phyloP scores from a whole-genome alignment of 352 stramenopile species.

The Pythium rishiriense region DNA sequence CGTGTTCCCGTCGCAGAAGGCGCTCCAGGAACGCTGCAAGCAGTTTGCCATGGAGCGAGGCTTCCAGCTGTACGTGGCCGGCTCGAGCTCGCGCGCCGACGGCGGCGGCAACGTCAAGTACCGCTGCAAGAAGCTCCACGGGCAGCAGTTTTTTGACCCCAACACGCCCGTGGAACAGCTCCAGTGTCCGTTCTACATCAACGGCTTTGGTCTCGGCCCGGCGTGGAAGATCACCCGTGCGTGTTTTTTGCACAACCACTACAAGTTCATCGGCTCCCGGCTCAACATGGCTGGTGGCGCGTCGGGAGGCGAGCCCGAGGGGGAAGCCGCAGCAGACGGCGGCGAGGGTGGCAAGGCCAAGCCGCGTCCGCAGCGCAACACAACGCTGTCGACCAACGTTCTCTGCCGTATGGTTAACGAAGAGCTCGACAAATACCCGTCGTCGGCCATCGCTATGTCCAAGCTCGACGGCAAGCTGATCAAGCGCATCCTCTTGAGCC shows the following conservation, averaged over 20 bases:
- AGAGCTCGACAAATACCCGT: slow-evolving; percentile 63
- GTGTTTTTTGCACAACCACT: slow-evolving; percentile 82
- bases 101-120: slow-evolving; percentile 84
- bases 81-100: slow-evolving; percentile 66
- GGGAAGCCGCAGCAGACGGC: not conserved
- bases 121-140: slow-evolving; percentile 77
- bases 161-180: slow-evolving; percentile 44
- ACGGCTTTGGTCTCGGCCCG: slow-evolving; percentile 65
- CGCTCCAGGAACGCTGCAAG: slow-evolving; percentile 76
- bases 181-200: slow-evolving; percentile 82
- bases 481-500: slow-evolving; percentile 63
- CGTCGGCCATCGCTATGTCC: slow-evolving; percentile 54
- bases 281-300: slow-evolving; percentile 19
- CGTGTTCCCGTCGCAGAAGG: slow-evolving; percentile 61
- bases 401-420: slow-evolving; percentile 75
- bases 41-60: slow-evolving; percentile 73
- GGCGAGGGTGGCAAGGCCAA: slow-evolving; percentile 8
- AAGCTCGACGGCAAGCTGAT: slow-evolving; percentile 79
- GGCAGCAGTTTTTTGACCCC: slow-evolving; percentile 76
- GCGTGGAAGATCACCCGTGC: slow-evolving; percentile 77
- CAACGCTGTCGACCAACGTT: slow-evolving; percentile 76
- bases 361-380: slow-evolving; percentile 55
- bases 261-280: slow-evolving; percentile 80
- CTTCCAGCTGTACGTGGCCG: slow-evolving; percentile 70
- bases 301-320: slow-evolving; percentile 1